These are phyloP conservation scores for Lepiota subincarnata DNA, from an alignment of 768 basidiomycete species.

Conservation along the genomic window DNA sequence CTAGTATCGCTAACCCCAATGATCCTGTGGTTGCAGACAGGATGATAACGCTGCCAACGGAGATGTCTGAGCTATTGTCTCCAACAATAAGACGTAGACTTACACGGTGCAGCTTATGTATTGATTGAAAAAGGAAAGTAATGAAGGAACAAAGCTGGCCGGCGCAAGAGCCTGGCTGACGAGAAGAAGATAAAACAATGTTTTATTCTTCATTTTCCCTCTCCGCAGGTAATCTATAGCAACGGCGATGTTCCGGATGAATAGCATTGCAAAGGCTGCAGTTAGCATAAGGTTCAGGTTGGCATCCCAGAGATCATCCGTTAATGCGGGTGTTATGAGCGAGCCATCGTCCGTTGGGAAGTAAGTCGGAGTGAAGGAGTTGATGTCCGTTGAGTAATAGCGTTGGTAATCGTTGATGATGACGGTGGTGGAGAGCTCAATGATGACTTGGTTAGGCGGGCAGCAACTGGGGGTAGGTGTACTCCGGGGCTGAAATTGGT, in stretches of 20 bases:
- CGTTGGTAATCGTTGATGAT: constrained; percentile 43
- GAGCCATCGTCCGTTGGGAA: constrained; percentile 51
- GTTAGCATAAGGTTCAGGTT: constrained; percentile 42
- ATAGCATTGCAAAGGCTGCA: constrained; percentile 48
- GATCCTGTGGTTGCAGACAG: constrained; percentile 32
- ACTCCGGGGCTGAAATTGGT: constrained; percentile 24
- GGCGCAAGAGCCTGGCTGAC: constrained; percentile 52
- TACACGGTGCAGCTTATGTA: constrained; percentile 44
- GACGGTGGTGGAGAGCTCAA: constrained; percentile 46
- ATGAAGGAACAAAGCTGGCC: constrained; percentile 35
- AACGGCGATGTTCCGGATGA: constrained; percentile 47
- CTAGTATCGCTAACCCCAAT: constrained; percentile 37
- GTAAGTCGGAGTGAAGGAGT: constrained; percentile 46
- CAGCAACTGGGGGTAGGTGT: constrained; percentile 32
- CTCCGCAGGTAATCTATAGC: constrained; percentile 49
- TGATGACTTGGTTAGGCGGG: constrained; percentile 39
- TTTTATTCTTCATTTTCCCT: constrained; percentile 54
- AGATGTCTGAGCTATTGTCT: constrained; percentile 6
- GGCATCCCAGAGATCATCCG: constrained; percentile 36
- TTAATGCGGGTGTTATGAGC: constrained; percentile 45
- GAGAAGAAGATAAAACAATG: constrained; percentile 53
- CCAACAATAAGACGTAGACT: constrained; percentile 18
- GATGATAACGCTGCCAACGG: constrained; percentile 29
- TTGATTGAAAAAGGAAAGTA: constrained; percentile 43
- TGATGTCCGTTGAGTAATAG: constrained; percentile 39